Base-by-base conservation (phyloP, 2,329 filamentous ascomycete species). In the Aciculosporium take region DNA sequence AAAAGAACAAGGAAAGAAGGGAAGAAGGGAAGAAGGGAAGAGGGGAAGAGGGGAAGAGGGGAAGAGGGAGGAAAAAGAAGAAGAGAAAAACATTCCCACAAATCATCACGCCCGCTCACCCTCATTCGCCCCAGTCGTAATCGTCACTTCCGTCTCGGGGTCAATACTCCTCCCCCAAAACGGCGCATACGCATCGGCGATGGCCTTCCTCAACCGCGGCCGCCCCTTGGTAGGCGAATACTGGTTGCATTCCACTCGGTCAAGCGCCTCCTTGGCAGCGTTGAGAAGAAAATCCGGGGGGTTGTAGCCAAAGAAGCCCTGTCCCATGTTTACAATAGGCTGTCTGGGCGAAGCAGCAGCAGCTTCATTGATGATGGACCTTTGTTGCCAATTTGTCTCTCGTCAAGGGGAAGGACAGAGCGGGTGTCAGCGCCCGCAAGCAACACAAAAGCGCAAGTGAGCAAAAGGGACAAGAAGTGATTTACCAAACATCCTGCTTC, bases 161-260 rank as follows among this genome's bases (percentile, higher is more conserved):
- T 98, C 72, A 34, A 98, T 63, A 47, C 73, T 69, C 41, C 84
- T 76, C 28, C 85, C 86, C 69, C 93, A 96, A 60, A 81, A 81
- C 1, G 87, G 85, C 12, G 86, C 83, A 66, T 98, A 98, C 18
- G 91, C 84, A 53, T 94, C 79, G 2, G 91, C 84, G 54, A 98
- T 80, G 39, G 91, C 91, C 68, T 96, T 85, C 71, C 81, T 89
- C 56, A 98, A 71, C 42, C 89, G 76, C 32, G 91, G 89, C 6
- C 89, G 79, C 46, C 91, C 91, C 71, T 87, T 91, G 17, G 91
- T 95, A 2, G 88, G 91, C 18, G 87, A 89, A 71, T 98, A 98
- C 69, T 98, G 91, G 62, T 98, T 98, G 72, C 89, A 95, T 51
- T 96, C 91, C 18, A 98, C 89, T 39, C 78, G 74, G 56, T 94